Percentiles rank a stretch among this genome's conserved stretches.
Conservation (phyloP, 257 asterid genomes). For the Capsicum baccatum region DNA sequence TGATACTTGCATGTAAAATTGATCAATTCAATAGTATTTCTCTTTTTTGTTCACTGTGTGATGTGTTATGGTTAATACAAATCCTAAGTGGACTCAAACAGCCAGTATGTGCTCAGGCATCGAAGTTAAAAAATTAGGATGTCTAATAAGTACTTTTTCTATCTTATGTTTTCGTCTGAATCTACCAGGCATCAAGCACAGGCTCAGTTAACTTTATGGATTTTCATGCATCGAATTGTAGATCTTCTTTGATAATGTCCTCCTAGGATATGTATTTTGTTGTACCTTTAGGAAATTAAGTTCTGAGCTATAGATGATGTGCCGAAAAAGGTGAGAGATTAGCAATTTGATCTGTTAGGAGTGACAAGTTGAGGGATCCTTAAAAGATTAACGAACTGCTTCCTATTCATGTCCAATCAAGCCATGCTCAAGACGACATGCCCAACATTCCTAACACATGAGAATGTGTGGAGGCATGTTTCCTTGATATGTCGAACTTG, state of each 20-base stretch:
- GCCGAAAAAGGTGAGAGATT: background rate
- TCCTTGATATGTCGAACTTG: background rate
- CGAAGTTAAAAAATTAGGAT: background rate
- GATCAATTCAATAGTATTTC: background rate
- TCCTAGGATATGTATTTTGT: background rate
- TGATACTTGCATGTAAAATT: background rate
- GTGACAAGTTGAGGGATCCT: slow-evolving; percentile 16
- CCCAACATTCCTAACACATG: background rate
- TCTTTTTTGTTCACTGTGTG: background rate
- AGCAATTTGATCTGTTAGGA: background rate
- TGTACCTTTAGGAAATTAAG: slow-evolving; percentile 10
- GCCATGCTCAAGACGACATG: background rate
- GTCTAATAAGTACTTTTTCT: background rate
- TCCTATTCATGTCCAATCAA: background rate
- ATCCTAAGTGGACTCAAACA: slow-evolving; percentile 13
- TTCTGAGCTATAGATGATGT: background rate
- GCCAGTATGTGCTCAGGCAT: slow-evolving; percentile 10
- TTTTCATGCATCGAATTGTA: background rate
- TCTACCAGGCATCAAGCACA: background rate
- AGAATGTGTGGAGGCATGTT: background rate
- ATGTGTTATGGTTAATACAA: background rate
- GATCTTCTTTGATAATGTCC: background rate
- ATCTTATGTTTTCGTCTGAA: background rate
- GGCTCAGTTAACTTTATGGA: background rate
- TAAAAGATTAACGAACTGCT: background rate